Evolutionary conservation across 75 land plant species (phyloP), one percentile per base, ranked within the genome.

Genomic region (Pinus albicaulis): DNA sequence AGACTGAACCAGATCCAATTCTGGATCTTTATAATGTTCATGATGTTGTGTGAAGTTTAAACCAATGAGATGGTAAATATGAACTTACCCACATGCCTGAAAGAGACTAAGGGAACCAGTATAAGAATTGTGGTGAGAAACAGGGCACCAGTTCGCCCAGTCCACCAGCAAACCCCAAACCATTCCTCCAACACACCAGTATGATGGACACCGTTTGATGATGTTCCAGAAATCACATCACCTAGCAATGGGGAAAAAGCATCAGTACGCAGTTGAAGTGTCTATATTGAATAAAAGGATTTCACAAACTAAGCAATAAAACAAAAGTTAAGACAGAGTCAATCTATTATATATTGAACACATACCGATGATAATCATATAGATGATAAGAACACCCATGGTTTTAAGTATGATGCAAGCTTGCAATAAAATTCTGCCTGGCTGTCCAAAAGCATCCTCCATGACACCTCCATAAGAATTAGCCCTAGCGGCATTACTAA

Each of bases 181-280:
- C 83, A 86, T 74, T 84, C 83, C 56, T 84, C 87, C n/a, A 86
- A 72, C 12, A 86, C 77, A 36, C 88, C 87, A 22, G 77, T 73
- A 71, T 84, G 83, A 77, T 80, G 83, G 4, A 72, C 57, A 7
- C 72, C 79, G 53, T 66, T 58, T 36, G 57, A 68, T 62, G 73
- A 24, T 24, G 81, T 78, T 15, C 87, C 87, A 74, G 88, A 84
- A 15, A 80, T 20, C 71, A 86, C 87, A 86, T 86, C 88, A 68
- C 76, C 87, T 85, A 23, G 48, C 41, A 52, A 78, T 4, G 52
- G 16, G 44, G 13, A 14, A 55, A 24, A 89, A 85, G 36, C 87
- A 75, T 59, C 92, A 87, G 64, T 98, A 93, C 68, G 99, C 89
- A 70, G 94, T 75, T 76, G 94, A 98, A 91, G 94, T 98, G 79